Evolutionary conservation across 2,329 filamentous ascomycete species (phyloP).

Genomic region (Xylariomycetidae sp.): DNA sequence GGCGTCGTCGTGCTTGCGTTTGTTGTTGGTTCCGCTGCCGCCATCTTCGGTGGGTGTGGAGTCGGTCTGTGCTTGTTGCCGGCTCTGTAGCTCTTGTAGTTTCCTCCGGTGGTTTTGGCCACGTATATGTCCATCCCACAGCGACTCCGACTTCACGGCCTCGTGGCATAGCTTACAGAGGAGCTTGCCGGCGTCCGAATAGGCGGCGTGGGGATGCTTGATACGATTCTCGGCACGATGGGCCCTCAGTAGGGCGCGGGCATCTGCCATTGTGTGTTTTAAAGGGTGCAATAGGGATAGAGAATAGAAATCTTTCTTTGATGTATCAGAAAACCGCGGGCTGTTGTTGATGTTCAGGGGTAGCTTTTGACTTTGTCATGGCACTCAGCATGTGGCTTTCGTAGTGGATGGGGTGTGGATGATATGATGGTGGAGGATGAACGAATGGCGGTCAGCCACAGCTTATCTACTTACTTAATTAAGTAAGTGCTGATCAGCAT

Average conservation of each 20-base stretch:
- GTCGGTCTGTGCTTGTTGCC: slow-evolving; percentile 16
- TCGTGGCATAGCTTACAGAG: slow-evolving; percentile 64
- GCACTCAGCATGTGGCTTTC: no score
- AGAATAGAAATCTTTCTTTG: no score
- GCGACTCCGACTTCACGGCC: slow-evolving; percentile 58
- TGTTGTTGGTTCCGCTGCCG: slow-evolving; percentile 14
- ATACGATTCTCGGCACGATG: slow-evolving; percentile 72
- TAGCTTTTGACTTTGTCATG: no score
- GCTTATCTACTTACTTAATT: no score
- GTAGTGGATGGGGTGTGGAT: no score
- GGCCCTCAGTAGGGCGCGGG: slow-evolving; percentile 72
- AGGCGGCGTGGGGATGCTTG: slow-evolving; percentile 63
- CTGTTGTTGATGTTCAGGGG: no score
- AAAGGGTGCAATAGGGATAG: no score
- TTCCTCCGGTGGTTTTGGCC: slow-evolving; percentile 41
- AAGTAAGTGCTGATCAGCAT: no score
- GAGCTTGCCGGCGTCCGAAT: slow-evolving; percentile 64
- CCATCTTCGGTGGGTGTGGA: slow-evolving; percentile 15
- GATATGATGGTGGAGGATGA: no score
- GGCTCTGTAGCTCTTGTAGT: slow-evolving; percentile 19
- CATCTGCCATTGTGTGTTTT: slow-evolving; percentile 66
- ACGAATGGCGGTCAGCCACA: no score
- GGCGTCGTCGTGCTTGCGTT: slow-evolving; percentile 26
- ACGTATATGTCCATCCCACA: slow-evolving; percentile 62
- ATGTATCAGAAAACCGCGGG: no score